Evolutionary conservation across 2,329 filamentous ascomycete species (phyloP).

Genomic region (Pseudogymnoascus sp.): DNA sequence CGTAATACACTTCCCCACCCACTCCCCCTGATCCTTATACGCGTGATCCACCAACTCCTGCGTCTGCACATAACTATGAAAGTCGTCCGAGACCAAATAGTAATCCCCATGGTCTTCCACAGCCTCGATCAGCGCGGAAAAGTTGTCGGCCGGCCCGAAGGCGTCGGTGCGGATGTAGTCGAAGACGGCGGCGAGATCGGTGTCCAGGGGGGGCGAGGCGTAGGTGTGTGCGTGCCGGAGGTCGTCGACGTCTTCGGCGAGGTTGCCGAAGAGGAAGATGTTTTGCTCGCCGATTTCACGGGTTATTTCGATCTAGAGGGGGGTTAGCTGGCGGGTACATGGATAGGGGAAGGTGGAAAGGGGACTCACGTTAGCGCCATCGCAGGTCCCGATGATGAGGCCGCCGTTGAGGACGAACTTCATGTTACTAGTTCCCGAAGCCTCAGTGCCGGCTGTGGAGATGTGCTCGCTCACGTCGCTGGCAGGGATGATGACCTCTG

Average conservation of each 20-base stretch:
- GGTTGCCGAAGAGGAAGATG: slow-evolving; percentile 96
- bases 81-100: slow-evolving; percentile 96
- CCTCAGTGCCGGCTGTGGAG: slow-evolving; percentile 92
- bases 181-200: slow-evolving; percentile 74
- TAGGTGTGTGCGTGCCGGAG: slow-evolving; percentile 87
- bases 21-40: slow-evolving; percentile 86
- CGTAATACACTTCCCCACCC: slow-evolving; percentile 83
- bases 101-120: slow-evolving; percentile 93
- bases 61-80: slow-evolving; percentile 88
- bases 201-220: slow-evolving; percentile 68
- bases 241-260: slow-evolving; percentile 94
- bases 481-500: slow-evolving; percentile 89
- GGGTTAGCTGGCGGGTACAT: neutral
- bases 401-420: slow-evolving; percentile 98
- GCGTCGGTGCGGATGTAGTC: slow-evolving; percentile 68
- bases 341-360: neutral
- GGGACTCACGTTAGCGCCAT: slow-evolving; percentile 80
- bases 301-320: slow-evolving; percentile 78
- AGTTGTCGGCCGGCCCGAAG: slow-evolving; percentile 74
- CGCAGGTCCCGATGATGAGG: slow-evolving; percentile 94
- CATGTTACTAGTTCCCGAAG: slow-evolving; percentile 93
- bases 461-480: slow-evolving; percentile 98
- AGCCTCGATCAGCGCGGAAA: slow-evolving; percentile 74
- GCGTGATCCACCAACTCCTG: slow-evolving; percentile 86
- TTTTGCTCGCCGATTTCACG: slow-evolving; percentile 94